Percentiles rank a stretch among this genome's conserved stretches.
Conservation (phyloP, 2,329 filamentous ascomycete species). For the Penicillium sp. region DNA sequence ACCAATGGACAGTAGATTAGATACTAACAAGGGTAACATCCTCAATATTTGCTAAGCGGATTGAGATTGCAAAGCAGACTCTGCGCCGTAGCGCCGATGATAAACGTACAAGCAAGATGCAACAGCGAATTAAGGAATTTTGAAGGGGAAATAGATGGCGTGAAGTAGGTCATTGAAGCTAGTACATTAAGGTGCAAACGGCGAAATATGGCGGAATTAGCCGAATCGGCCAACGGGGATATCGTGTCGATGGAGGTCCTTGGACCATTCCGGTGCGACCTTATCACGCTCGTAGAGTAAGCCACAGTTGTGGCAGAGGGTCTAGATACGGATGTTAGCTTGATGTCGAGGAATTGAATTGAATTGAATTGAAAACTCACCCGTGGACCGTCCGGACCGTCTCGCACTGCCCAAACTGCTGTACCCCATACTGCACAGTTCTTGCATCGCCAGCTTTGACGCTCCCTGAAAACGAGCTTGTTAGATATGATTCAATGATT, state of each 20-base stretch:
- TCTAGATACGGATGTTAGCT: slow-evolving; percentile 52
- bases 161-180: slow-evolving; percentile 9
- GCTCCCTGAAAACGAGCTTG: slow-evolving; percentile 57
- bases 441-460: slow-evolving; percentile 79
- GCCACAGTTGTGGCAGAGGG: slow-evolving; percentile 91
- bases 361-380: slow-evolving; percentile 54
- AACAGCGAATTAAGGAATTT: slow-evolving; percentile 2
- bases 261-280: slow-evolving; percentile 75
- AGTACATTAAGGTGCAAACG: slow-evolving; percentile 3
- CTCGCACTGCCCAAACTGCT: slow-evolving; percentile 90
- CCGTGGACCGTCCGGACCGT: slow-evolving; percentile 81
- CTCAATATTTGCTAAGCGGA: background rate
- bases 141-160: slow-evolving; percentile 5
- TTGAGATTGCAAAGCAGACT: background rate
- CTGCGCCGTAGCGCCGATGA: slow-evolving; percentile 3
- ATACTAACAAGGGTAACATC: background rate
- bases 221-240: slow-evolving; percentile 38
- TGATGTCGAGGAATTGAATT: background rate
- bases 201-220: slow-evolving; percentile 6
- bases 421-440: slow-evolving; percentile 88
- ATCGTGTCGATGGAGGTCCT: slow-evolving; percentile 63
- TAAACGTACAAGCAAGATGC: background rate
- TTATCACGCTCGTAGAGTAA: slow-evolving; percentile 85
- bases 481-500: slow-evolving; percentile 5
- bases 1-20: background rate